Evolutionary conservation across 2,329 filamentous ascomycete species (phyloP).

Genomic region (Epichloe festucae): DNA sequence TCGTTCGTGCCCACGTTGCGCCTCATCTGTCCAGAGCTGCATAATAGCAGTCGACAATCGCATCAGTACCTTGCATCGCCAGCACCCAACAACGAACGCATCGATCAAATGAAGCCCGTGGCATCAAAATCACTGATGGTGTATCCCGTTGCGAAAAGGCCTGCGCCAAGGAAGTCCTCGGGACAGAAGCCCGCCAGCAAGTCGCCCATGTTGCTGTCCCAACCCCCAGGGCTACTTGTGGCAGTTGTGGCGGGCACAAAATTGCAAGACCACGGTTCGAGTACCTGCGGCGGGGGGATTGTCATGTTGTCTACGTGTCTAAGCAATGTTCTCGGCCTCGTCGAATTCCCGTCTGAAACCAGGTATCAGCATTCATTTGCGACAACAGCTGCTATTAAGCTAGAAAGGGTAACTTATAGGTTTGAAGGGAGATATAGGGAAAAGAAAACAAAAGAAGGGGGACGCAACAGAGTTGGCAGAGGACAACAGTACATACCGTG

Average conservation of each 20-base stretch:
- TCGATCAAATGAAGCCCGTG: slow-evolving; percentile 8
- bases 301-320: background rate
- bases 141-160: slow-evolving; percentile 7
- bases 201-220: slow-evolving; percentile 5
- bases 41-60: too few relatives aligned
- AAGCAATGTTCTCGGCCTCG: background rate
- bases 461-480: background rate
- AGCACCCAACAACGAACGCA: background rate
- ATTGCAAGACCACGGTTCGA: background rate
- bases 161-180: slow-evolving; percentile 4
- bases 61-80: too few relatives aligned
- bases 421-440: too few relatives aligned
- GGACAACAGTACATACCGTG: slow-evolving; percentile 2
- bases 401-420: too few relatives aligned
- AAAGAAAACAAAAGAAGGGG: too few relatives aligned
- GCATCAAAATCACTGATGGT: slow-evolving; percentile 11
- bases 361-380: background rate
- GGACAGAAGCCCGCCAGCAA: slow-evolving; percentile 6
- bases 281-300: background rate
- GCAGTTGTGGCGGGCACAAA: background rate
- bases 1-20: too few relatives aligned
- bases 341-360: background rate
- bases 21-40: too few relatives aligned
- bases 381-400: background rate
- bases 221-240: background rate